These are phyloP conservation scores for Curvularia verruculosa DNA, from an alignment of 2,329 filamentous ascomycete genomes.

Conservation along the genomic window DNA sequence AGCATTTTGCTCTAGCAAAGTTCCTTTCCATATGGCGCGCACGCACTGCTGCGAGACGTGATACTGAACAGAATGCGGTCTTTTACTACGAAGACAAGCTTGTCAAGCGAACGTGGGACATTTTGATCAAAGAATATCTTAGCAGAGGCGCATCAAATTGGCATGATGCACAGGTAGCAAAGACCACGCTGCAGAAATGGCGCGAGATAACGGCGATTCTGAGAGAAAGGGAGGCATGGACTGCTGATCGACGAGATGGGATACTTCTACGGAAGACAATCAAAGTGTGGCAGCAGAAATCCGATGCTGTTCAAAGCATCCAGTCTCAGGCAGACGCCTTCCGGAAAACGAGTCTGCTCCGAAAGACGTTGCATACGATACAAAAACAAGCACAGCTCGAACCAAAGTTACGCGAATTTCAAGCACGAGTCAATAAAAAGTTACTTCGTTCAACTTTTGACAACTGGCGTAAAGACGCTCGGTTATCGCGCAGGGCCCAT, in stretches of 20 bases:
- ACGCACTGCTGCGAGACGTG: slow-evolving; percentile 47
- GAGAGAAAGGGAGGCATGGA: slow-evolving; percentile 36
- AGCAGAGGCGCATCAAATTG: slow-evolving; percentile 44
- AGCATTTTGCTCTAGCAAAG: slow-evolving; percentile 59
- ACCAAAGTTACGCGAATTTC: slow-evolving; percentile 53
- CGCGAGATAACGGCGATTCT: slow-evolving; percentile 30
- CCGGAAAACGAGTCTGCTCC: slow-evolving; percentile 34
- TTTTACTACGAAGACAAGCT: slow-evolving; percentile 44
- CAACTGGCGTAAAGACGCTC: slow-evolving; percentile 56
- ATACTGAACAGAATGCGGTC: slow-evolving; percentile 42
- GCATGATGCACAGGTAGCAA: slow-evolving; percentile 38
- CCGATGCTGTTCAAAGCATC: slow-evolving; percentile 31
- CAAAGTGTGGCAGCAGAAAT: slow-evolving; percentile 29
- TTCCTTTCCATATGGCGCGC: slow-evolving; percentile 62
- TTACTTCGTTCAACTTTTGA: slow-evolving; percentile 55
- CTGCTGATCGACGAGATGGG: slow-evolving; percentile 27
- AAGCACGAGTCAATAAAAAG: slow-evolving; percentile 52
- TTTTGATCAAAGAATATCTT: slow-evolving; percentile 49
- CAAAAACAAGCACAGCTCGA: slow-evolving; percentile 52
- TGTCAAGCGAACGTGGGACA: slow-evolving; percentile 38
- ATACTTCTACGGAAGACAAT: slow-evolving; percentile 37
- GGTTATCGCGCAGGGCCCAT: slow-evolving; percentile 55
- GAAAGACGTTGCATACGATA: slow-evolving; percentile 28
- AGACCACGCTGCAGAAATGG: slow-evolving; percentile 37
- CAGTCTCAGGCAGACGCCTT: slow-evolving; percentile 46